Evolutionary conservation across 805 yeast species (phyloP), one percentile per base, ranked within the genome.

Genomic region (Kuraishia hungarica): DNA sequence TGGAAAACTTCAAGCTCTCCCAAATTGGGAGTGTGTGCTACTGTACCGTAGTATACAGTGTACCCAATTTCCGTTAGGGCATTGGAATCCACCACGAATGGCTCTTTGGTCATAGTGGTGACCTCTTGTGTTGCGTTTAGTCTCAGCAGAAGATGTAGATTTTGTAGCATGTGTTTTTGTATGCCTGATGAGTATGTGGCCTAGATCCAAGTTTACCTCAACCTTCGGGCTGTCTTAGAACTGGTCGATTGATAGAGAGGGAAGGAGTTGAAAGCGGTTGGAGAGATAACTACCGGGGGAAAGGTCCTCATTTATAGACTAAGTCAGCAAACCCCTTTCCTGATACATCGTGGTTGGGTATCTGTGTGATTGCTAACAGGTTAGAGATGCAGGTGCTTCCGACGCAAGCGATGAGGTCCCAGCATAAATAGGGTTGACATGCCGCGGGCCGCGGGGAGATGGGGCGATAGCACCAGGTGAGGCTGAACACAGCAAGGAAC

Each of bases 1-100:
- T 77, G 71, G 21, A 82, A 65, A 43, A 86, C 75, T 59, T 89
- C 82, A 2, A 91, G 63, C 21, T 71, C 64, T 1, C 83, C 84
- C 19, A 87, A 65, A 1, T 53, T 58, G 1, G 94, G 91, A 0
- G 93, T 83, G 66, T 89, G 94, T 11, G 86, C 78, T 56, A 88
- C 76, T 1, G 91, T 84, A 4, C 96, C 96, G 59, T 75, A 76
- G 67, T 79, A 86, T 2, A 84, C 72, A 0, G 80, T 76, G 59
- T 61, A 65, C 10, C 51, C 51, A 29, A 62, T 51, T 2, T 58
- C 52, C 19, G 49, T 49, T 2, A 60, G 57, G 23, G 65, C 64
- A 5, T 57, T 46, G 5, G 68, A 58, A 15, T 55, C 49, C 39
- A 66, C 53, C 15, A 48, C 26, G 51, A 55, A 46, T 6, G 22